Evolutionary conservation across 2,329 filamentous ascomycete species (phyloP), one percentile per base, ranked within the genome.

Genomic region (Fusarium cyanostomum): DNA sequence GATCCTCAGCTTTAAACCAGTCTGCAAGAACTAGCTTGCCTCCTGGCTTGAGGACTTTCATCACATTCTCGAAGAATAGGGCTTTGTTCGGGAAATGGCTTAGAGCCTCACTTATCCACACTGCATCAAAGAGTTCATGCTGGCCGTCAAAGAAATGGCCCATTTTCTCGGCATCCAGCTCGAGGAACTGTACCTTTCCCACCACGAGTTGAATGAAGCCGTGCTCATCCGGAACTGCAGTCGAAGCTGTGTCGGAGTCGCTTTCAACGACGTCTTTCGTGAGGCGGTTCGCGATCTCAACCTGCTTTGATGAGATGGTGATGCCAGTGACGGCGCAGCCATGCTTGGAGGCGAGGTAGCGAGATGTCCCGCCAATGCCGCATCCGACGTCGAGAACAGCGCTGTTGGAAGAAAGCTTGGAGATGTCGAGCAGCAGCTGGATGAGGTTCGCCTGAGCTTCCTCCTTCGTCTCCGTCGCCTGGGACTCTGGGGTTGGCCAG

Each of bases 31-130:
- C 83, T 39, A 88, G 71, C 71, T 81, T 83, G 2, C 82, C 83
- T 1, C 81, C 81, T 0, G 74, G 55, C 33, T 76, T 80, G 45
- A 88, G 73, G 30, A 87, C 74, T 42, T 73, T 74, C 27, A 75
- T 74, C 2, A 81, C 80, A 59, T 86, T 87, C 24, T 73, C 71
- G 69, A 87, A 87, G 74, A 88, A 88, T 3, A 86, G 73, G 2
- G 78, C 74, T 71, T 88, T 88, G 68, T 87, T 79, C 1, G 84
- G 84, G 55, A 88, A 81, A 71, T 88, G 85, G 64, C 82, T 86
- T 56, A 88, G 78, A 3, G 85, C 85, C 71, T 88, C 85, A 44
- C 83, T 85, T 70, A 88, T 86, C 85, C 85, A 88, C 18, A 88
- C 84, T 38, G 78, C 79, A 64, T 87, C 84, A 63, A 87, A 87